Base-by-base conservation (phyloP, 73 alveolate genomes). In the Tetrahymena thermophila region DNA sequence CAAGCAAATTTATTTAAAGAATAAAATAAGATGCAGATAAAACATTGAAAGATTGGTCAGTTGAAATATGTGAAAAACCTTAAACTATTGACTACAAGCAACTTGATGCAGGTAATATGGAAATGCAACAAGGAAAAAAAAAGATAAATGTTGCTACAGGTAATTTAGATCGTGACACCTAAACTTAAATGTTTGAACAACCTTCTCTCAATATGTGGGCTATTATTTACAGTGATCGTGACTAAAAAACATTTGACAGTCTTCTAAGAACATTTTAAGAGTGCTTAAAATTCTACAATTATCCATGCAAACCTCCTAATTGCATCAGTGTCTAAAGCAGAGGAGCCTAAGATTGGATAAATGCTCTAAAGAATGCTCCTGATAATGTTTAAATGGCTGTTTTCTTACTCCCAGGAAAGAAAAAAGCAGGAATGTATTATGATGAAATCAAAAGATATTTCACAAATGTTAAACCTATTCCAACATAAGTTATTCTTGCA, bases 351-450 rank as follows among this genome's bases (percentile, higher is more conserved):
- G 98, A 97, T 95, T 98, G 98, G 98, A 98, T 94, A 71, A 35
- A 85, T 17, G 89, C 95, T 10, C 58, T 97, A 25, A 97, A 94
- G 43, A 19, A 93, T 43, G 95, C 94, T 6, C 96, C 97, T 35
- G 85, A 94, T 38, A 94, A 94, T 35, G 97, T 98, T 50, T 31
- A 93, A 94, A 94, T 94, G 84, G 96, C 96, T 37, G 98, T 98
- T 93, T 94, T 98, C 43, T 85, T 98, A 71, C 96, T 98, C 95
- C 99, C 98, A 93, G 99, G 99, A 16, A 95, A 95, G 84, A 98
- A 98, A 84, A 98, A 98, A 85, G 98, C 98, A 96, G 97, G 98
- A 23, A 96, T 96, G 37, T 96, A 97, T 94, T 98, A 98, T 96
- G 98, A 98, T 84, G 99, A 97, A 94, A 93, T 97, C 94, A 98